Percentiles rank a stretch among this genome's conserved stretches.
Evolutionary conservation across 2,329 filamentous ascomycete species (phyloP).

Genomic region (Aspergillus glaucus): DNA sequence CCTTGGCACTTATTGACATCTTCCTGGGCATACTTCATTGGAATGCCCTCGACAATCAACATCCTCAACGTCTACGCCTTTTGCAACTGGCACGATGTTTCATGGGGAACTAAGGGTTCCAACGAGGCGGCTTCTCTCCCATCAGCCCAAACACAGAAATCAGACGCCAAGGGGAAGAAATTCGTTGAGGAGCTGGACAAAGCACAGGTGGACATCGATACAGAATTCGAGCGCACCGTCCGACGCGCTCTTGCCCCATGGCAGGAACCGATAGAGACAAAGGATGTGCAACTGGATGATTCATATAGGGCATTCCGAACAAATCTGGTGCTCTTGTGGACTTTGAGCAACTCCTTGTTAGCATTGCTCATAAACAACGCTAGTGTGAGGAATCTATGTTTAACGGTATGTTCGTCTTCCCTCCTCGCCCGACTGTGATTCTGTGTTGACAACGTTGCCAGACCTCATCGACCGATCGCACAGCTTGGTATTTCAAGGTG

Average conservation of each 20-base stretch:
- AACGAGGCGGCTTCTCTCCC: slow-evolving; percentile 92
- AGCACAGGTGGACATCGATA: slow-evolving; percentile 96
- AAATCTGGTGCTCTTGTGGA: slow-evolving; percentile 86
- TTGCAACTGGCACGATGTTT: slow-evolving; percentile 99
- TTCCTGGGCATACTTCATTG: slow-evolving; percentile 83
- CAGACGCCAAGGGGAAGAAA: slow-evolving; percentile 71
- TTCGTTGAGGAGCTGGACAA: slow-evolving; percentile 95
- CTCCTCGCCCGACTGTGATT: not conserved
- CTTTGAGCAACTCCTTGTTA: slow-evolving; percentile 86
- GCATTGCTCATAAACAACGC: slow-evolving; percentile 86
- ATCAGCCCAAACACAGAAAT: slow-evolving; percentile 80
- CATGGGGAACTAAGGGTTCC: slow-evolving; percentile 98
- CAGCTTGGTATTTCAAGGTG: slow-evolving; percentile 85
- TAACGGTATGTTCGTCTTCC: slow-evolving; percentile 60
- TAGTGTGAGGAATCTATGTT: slow-evolving; percentile 74
- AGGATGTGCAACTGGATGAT: slow-evolving; percentile 86
- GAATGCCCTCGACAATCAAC: slow-evolving; percentile 98
- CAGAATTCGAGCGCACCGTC: slow-evolving; percentile 91
- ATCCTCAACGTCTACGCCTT: slow-evolving; percentile 99
- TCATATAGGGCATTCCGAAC: slow-evolving; percentile 99
- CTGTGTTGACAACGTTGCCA: slow-evolving; percentile 25
- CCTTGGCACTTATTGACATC: slow-evolving; percentile 99
- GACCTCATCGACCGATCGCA: slow-evolving; percentile 64
- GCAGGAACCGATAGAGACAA: slow-evolving; percentile 66
- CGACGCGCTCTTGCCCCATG: slow-evolving; percentile 85